Base-by-base conservation (phyloP, 805 yeast genomes). In the Metschnikowia colocasiae region DNA sequence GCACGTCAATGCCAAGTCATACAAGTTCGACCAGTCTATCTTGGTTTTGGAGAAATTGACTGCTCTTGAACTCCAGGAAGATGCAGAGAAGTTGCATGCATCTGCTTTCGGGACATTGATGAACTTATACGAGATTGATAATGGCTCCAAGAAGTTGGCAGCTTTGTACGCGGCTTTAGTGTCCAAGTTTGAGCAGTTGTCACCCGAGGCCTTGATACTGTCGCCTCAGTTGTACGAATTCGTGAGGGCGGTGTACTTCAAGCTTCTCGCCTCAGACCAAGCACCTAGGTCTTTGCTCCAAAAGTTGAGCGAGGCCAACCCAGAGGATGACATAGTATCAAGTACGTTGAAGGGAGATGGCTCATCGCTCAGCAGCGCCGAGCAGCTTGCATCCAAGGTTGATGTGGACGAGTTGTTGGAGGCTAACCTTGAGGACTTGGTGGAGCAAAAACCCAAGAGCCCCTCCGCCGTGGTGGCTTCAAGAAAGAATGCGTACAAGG, bases 341-440 rank as follows among this genome's bases (percentile, higher is more conserved):
- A 53, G 60, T 22, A 54, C 59, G 18, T 49, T 63, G 48, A 50
- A 51, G 16, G 53, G 59, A 13, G 47, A 58, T 5, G 40, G 52
- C n/a, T 54, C 55, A 15, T 49, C 40, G 13, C 60, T 67, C 43
- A 32, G 53, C 27, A 51, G 57, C 10, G 51, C 58, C 20, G 58
- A 56, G 12, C 47, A 48, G n/a, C 54, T 61, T 39, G 51, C 52
- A 1, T 50, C 62, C n/a, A 10, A 40, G 30, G 43, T 47, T 5
- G 53, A 54, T 32, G 55, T 67, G 32, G 71, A 69, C 7, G 62
- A 63, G n/a, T 59, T 72, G 43, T 58, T 72, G 52, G 41, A 53
- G n/a, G 58, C 65, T 3, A 59, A 62, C 35, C 52, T 69, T 31
- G 58, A 68, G 20, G 46, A 53, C 2, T 58, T 69, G 33, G 49